Base-by-base conservation (phyloP, 371 early-diverging fungal species). In the Rhizopus delemar region DNA sequence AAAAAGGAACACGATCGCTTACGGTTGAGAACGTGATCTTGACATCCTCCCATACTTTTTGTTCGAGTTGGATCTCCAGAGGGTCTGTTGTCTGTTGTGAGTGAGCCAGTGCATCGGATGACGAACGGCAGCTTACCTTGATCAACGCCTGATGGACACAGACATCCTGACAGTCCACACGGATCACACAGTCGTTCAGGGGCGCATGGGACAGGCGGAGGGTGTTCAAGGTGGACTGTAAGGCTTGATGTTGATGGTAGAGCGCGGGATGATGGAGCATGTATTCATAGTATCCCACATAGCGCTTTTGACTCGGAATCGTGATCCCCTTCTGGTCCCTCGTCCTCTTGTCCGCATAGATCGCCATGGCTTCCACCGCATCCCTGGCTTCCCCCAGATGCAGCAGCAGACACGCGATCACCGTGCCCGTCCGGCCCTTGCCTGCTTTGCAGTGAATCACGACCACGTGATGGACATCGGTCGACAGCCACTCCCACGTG, bases 401-500 rank as follows among this genome's bases (percentile, higher is more conserved):
- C 2, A 90, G 59, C 39, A 91, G 63, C 28, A 85, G 70, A 3
- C 86, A 64, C 35, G 87, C 82, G 28, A 90, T 71, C 72, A 90
- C 83, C 8, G 84, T 81, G 3, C 91, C 91, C 6, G 91, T 91
- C 13, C 91, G 70, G 5, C 91, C 91, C 57, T 91, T 91, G 8
- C 90, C 91, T 16, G 91, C 91, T 60, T 90, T 90, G 60, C 91
- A 91, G 61, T 91, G 91, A 5, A 91, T 71, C 1, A 80, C 90
- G 0, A 86, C 88, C 8, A 88, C 80, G 49, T 89, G 82, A 3
- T 66, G 51, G 3, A 60, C 9, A 11, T 73, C 71, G 9, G 50
- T 52, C 8, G 71, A 55, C 5, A 90, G 55, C 86, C 86, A 91
- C 15, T 63, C 60, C 2, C 73, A 65, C 3, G 87, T 87, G 57